Percentiles rank a stretch among this genome's conserved stretches.
These are phyloP conservation scores for Crithidia mellificae DNA, from an alignment of 208 protist genomes.

Conservation along the genomic window DNA sequence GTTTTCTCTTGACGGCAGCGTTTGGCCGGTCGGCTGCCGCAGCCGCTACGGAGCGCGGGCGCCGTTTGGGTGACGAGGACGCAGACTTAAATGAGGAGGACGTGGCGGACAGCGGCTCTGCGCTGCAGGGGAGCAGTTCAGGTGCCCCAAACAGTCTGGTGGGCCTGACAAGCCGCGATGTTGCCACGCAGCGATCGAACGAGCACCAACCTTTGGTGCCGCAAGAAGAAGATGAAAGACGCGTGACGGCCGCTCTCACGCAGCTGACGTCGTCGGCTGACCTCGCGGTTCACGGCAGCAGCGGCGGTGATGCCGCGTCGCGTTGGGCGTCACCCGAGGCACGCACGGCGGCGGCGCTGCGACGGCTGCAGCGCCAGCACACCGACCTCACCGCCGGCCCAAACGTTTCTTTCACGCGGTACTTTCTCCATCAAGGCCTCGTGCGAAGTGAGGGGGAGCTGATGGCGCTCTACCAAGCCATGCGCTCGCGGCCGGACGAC, in stretches of 20 bases:
- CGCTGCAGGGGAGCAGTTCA: neutral
- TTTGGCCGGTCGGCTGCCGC: conserved; percentile 23
- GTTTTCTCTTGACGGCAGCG: conserved; percentile 22
- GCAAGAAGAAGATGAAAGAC: conserved; percentile 13
- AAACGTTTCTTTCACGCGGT: conserved; percentile 78
- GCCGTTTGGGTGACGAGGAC: conserved; percentile 17
- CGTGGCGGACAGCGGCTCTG: neutral
- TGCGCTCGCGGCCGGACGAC: conserved; percentile 51
- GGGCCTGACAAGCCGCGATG: neutral
- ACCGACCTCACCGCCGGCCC: conserved; percentile 46
- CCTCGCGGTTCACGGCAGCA: conserved; percentile 12
- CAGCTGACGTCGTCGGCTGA: conserved; percentile 19
- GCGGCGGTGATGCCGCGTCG: conserved; percentile 1
- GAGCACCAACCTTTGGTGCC: no score
- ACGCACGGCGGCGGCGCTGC: conserved; percentile 34
- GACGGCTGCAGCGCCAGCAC: conserved; percentile 41
- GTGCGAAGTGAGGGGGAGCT: conserved; percentile 68
- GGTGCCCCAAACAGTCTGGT: no score
- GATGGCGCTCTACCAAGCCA: conserved; percentile 56
- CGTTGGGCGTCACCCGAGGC: conserved; percentile 25
- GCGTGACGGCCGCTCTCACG: conserved; percentile 25
- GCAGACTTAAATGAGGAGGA: neutral
- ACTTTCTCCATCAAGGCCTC: conserved; percentile 74
- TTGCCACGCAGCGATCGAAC: neutral
- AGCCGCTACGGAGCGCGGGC: conserved; percentile 9